Evolutionary conservation across 2,329 filamentous ascomycete species (phyloP), one percentile per base, ranked within the genome.

Genomic region (Fusarium pseudograminearum): DNA sequence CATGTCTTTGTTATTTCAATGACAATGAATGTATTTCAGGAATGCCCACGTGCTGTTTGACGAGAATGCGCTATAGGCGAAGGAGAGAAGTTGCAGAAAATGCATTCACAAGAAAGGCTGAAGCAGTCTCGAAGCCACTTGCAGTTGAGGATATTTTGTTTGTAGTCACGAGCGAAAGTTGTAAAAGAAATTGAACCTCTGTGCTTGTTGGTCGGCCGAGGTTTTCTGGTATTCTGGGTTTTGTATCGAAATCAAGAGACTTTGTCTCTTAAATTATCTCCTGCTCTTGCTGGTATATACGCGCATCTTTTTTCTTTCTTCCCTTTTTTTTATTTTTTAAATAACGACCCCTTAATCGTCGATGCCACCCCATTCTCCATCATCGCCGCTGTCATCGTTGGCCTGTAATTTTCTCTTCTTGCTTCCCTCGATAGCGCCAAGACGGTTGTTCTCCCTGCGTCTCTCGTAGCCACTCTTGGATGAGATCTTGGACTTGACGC

Each of bases 391-490:
- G 9, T 65, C 72, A 9, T 65, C 67, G 10, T 57, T 68, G 14
- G 67, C 65, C 41, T 80, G 76, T 65, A 76, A 74, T 77, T 85
- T 86, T 70, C 85, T 82, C 77, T 83, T 83, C 80, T 86, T 89
- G 77, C 87, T 91, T 30, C 84, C 86, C 64, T 86, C 83, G 57
- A 90, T 89, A 7, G 89, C 91, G 0, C 86, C 90, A 57, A 80
- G 86, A 68, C 81, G 83, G 69, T 91, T 93, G 73, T 93, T 86
- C 80, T 93, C 90, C 77, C 85, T 83, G 72, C 86, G 84, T 72
- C 91, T 84, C 78, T 93, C 90, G 81, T 88, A 95, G 4, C 91
- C 90, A 77, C 91, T 93, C 86, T 92, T 92, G 2, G 91, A 93
- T 70, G 93, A 95, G 73, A 98, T 98, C 76, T 89, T 89, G 24